phyloP scores from a whole-genome alignment of 805 yeast genomes.

The Yamadazyma nakazawae region DNA sequence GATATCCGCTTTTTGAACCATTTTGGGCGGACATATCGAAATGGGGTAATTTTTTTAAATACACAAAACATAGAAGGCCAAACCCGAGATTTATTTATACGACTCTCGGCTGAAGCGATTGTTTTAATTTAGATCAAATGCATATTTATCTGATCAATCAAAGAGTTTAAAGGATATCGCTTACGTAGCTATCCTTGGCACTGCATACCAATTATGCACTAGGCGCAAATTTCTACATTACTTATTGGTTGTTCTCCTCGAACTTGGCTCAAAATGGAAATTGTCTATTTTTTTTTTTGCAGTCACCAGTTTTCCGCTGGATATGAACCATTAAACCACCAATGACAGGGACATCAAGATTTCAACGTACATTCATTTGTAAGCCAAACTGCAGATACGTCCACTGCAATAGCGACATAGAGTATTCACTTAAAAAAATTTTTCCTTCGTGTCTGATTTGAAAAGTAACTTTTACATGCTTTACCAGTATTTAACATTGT shows the following conservation, averaged over 20 bases:
- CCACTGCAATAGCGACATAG: no score
- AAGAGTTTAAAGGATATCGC: no score
- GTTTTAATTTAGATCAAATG: not conserved
- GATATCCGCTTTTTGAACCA: no score
- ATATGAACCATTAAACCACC: no score
- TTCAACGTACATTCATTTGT: no score
- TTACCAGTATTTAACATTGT: no score
- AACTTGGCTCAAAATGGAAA: not conserved
- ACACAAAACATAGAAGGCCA: not conserved
- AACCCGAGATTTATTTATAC: no score
- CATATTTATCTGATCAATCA: no score
- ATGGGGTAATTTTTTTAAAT: not conserved
- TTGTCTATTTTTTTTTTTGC: not conserved
- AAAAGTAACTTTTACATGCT: not conserved
- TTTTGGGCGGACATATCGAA: not conserved
- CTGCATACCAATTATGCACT: not conserved
- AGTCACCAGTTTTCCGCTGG: not conserved
- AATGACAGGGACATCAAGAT: no score
- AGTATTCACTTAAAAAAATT: no score
- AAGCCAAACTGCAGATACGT: no score
- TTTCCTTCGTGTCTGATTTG: not conserved
- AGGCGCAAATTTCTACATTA: conserved; percentile 4
- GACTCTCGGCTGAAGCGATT: no score
- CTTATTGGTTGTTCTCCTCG: not conserved
- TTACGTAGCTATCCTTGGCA: not conserved